phyloP scores from a whole-genome alignment of 1,284 basidiomycete genomes.

The Malassezia globosa region DNA sequence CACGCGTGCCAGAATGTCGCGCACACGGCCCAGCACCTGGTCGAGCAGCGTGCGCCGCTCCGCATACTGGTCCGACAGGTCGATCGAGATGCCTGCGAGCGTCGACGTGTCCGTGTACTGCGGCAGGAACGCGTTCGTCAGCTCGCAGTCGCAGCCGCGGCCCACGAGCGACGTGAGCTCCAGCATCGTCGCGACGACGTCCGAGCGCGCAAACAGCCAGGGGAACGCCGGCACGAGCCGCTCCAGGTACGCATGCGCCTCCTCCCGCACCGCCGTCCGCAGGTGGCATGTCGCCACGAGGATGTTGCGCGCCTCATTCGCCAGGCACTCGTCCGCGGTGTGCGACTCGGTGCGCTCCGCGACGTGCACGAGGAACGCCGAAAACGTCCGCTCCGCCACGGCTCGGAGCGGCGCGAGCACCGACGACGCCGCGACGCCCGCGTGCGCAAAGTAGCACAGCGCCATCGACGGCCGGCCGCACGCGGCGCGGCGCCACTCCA shows the following conservation, averaged over 20 bases:
- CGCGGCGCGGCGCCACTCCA: conserved; percentile 76
- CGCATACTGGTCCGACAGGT: conserved; percentile 75
- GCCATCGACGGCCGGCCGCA: conserved; percentile 70
- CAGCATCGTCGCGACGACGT: conserved; percentile 64
- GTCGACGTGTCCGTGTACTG: conserved; percentile 71
- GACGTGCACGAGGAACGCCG: conserved; percentile 43
- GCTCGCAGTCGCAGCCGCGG: conserved; percentile 79
- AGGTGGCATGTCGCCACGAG: conserved; percentile 74
- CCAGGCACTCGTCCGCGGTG: conserved; percentile 61
- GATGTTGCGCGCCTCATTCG: conserved; percentile 63
- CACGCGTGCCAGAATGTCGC: conserved; percentile 72
- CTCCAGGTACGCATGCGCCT: conserved; percentile 72
- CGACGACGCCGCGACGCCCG: conserved; percentile 61
- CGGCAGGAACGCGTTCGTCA: conserved; percentile 85
- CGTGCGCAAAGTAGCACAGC: conserved; percentile 78
- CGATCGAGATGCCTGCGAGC: conserved; percentile 60
- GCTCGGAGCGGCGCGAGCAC: conserved; percentile 69
- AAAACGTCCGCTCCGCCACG: conserved; percentile 67
- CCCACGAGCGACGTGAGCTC: conserved; percentile 83
- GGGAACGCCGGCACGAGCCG: conserved; percentile 84
- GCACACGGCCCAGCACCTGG: conserved; percentile 63
- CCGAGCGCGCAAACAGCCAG: conserved; percentile 78
- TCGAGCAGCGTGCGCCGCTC: conserved; percentile 73
- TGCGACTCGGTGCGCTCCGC: conserved; percentile 61
- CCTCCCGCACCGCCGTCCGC: conserved; percentile 65